Percentiles rank a stretch among this genome's conserved stretches.
These are phyloP conservation scores for Bromus sterilis DNA, from an alignment of 176 grass and related monocot species.

Conservation along the genomic window DNA sequence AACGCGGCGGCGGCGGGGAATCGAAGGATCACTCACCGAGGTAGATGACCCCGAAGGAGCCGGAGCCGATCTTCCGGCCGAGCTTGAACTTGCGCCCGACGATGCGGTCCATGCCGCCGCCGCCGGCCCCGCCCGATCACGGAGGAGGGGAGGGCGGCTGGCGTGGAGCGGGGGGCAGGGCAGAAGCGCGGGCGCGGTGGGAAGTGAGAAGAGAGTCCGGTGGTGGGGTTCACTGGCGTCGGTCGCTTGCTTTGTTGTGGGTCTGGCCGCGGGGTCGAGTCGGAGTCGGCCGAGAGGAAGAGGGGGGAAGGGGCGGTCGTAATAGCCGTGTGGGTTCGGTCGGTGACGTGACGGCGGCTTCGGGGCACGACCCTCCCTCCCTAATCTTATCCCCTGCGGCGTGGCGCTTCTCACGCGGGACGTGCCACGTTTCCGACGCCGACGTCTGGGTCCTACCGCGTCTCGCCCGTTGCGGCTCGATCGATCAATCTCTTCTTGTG, in stretches of 20 bases:
- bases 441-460: neutral
- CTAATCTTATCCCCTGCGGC: neutral
- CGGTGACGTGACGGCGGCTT: neutral
- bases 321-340: neutral
- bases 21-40: slow-evolving; percentile 42
- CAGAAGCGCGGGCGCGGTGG: neutral
- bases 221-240: neutral
- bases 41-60: slow-evolving; percentile 95
- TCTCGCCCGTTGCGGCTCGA: neutral
- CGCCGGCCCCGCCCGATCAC: neutral
- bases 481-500: neutral
- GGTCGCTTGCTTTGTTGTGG: neutral
- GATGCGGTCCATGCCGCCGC: slow-evolving; percentile 62
- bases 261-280: neutral
- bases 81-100: slow-evolving; percentile 84
- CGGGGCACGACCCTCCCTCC: neutral
- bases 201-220: neutral
- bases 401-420: neutral
- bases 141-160: neutral
- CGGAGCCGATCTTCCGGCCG: slow-evolving; percentile 86
- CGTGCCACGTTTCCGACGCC: neutral
- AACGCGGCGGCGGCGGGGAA: neutral
- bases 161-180: neutral
- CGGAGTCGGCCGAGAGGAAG: neutral
- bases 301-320: neutral